These are phyloP conservation scores for Myxozyma melibiosi DNA, from an alignment of 805 yeast genomes.

Conservation along the genomic window DNA sequence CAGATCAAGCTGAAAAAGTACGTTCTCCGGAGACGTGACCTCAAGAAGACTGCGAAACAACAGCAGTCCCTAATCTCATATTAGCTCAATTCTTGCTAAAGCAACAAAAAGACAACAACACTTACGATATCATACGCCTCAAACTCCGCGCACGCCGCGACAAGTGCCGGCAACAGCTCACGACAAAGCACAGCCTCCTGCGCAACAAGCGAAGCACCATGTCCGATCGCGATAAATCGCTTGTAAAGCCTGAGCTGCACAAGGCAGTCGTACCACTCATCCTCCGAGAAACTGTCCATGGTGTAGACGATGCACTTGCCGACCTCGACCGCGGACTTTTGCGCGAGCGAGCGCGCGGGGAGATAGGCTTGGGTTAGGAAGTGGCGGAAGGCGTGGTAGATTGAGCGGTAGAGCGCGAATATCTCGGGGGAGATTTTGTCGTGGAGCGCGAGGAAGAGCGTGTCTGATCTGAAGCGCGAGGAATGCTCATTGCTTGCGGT, in stretches of 20 bases:
- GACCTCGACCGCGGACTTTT: slow-evolving; percentile 19
- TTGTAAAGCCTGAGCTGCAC: slow-evolving; percentile 19
- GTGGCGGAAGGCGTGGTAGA: slow-evolving; percentile 20
- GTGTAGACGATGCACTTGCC: slow-evolving; percentile 30
- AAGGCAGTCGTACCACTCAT: slow-evolving; percentile 30
- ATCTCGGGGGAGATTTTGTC: slow-evolving; percentile 15
- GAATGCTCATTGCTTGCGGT: too few species aligned
- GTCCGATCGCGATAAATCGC: slow-evolving; percentile 29
- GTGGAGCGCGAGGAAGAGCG: slow-evolving; percentile 5
- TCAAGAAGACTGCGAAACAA: slow-evolving; percentile 17
- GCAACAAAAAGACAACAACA: not conserved
- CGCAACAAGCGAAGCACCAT: slow-evolving; percentile 27
- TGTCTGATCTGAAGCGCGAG: not conserved
- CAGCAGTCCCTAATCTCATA: slow-evolving; percentile 11
- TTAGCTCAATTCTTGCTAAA: not conserved
- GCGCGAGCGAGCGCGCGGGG: slow-evolving; percentile 17
- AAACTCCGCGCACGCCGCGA: slow-evolving; percentile 16
- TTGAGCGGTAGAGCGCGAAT: slow-evolving; percentile 11
- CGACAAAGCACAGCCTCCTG: slow-evolving; percentile 7
- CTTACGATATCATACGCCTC: slow-evolving; percentile 25
- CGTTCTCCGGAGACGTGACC: slow-evolving; percentile 2
- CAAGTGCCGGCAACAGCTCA: slow-evolving; percentile 20
- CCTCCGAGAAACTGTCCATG: slow-evolving; percentile 19
- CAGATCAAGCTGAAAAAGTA: slow-evolving; percentile 10
- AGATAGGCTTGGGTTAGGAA: slow-evolving; percentile 20